Base-by-base conservation (phyloP, 306 rosid species). In the Begonia loranthoides region DNA sequence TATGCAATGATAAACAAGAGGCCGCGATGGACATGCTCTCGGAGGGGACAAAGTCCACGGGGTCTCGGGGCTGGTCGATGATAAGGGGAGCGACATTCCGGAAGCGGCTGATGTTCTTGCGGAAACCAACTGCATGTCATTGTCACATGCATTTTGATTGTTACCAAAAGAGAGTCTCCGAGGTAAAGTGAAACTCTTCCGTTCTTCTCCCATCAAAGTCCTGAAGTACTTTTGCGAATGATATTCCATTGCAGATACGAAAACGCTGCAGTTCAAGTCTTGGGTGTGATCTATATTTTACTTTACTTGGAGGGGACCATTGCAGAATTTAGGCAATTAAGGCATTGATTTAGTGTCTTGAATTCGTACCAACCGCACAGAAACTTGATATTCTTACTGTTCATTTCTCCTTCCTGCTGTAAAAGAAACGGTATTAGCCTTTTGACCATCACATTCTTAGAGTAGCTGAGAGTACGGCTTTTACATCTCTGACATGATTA, bases 1-100 rank as follows among this genome's bases (percentile, higher is more conserved):
- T 39, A 77, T 72, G 76, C 83, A 77, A 22, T 72, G 76, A 61
- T 72, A 76, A 45, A 76, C 65, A 33, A 69, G 68, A 10, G 68
- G 73, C 13, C 62, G 73, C 1, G 64, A 21, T 10, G 75, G 69
- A 38, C 66, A 54, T 10, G 69, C 58, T 10, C 73, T 59, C 12
- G 66, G 60, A 0, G 72, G 73, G 15, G 75, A 69, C 39, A 69
- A 65, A 41, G 70, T 58, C 74, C 74, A 54, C 10, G 77, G 72
- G 0, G 69, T 72, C 64, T 67, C 66, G 0, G 75, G 77, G 49
- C 72, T 72, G 63, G 58, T 54, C 33, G 78, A 69, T 4, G 49
- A 41, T 34, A 55, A 16, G 39, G 36, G 67, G 48, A 61, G 51
- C 17, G 73, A 46, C 55, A 66, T 40, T 15, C 58, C 52, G 8